These are phyloP conservation scores for Diplodia scrobiculata DNA, from an alignment of 2,329 filamentous ascomycete species.

Conservation along the genomic window DNA sequence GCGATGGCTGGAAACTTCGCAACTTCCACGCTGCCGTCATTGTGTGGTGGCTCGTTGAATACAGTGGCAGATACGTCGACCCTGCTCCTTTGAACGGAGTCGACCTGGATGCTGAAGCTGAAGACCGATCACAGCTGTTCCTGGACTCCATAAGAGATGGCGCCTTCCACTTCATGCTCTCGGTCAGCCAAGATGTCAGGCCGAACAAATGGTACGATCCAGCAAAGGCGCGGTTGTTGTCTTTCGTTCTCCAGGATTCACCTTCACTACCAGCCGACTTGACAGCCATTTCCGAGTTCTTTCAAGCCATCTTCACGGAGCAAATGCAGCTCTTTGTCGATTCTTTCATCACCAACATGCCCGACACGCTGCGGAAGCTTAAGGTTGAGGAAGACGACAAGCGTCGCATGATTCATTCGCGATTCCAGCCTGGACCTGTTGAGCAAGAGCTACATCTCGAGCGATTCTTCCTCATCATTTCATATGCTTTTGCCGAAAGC, in stretches of 20 bases:
- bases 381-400: conserved; percentile 90
- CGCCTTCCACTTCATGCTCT: conserved; percentile 87
- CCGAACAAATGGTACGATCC: conserved; percentile 85
- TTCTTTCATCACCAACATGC: conserved; percentile 91
- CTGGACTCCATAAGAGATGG: conserved; percentile 79
- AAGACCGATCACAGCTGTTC: conserved; percentile 71
- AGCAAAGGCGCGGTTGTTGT: conserved; percentile 76
- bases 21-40: conserved; percentile 77
- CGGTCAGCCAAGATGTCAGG: conserved; percentile 78
- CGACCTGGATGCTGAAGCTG: conserved; percentile 67
- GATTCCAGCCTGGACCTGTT: conserved; percentile 55
- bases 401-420: conserved; percentile 54
- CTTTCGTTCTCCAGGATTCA: conserved; percentile 80
- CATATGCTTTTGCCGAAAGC: conserved; percentile 84
- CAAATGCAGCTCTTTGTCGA: conserved; percentile 87
- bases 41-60: conserved; percentile 89
- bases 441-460: conserved; percentile 66
- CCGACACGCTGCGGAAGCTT: conserved; percentile 82
- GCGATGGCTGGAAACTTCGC: conserved; percentile 69
- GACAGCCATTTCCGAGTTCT: conserved; percentile 68
- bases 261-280: conserved; percentile 68
- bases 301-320: conserved; percentile 72
- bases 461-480: conserved; percentile 86
- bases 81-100: conserved; percentile 61
- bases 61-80: conserved; percentile 85